A percentile compares a stretch with the other conserved stretches of the same genome.
These are phyloP conservation scores for Ogataea parapolymorpha DNA, from an alignment of 805 yeast genomes.

Conservation along the genomic window DNA sequence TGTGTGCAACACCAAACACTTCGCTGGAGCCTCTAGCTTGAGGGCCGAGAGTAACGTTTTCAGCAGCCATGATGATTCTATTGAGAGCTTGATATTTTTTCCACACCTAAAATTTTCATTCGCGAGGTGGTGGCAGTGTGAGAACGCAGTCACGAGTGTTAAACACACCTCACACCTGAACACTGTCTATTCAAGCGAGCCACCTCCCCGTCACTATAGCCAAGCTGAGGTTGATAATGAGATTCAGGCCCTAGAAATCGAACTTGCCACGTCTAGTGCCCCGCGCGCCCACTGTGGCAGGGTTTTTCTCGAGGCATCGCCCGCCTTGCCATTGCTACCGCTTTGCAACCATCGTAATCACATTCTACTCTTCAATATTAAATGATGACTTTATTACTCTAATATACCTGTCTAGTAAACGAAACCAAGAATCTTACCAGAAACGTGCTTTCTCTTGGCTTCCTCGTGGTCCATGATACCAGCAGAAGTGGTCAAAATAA, in stretches of 20 bases:
- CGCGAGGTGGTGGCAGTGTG: slow-evolving; percentile 8
- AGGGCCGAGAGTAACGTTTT: slow-evolving; percentile 69
- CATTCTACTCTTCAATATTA: not conserved
- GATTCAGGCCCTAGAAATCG: too few species aligned
- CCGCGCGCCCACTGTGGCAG: too few species aligned
- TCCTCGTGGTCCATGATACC: slow-evolving; percentile 99
- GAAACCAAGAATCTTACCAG: slow-evolving; percentile 98
- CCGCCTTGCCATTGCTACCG: not conserved
- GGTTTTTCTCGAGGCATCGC: too few species aligned
- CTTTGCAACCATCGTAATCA: not conserved
- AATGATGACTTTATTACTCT: slow-evolving; percentile 2
- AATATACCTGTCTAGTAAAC: slow-evolving; percentile 61
- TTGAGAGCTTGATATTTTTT: slow-evolving; percentile 9
- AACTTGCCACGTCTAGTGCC: too few species aligned
- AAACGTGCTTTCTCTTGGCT: slow-evolving; percentile 99
- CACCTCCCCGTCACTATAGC: too few species aligned
- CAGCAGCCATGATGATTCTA: slow-evolving; percentile 27
- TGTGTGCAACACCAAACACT: slow-evolving; percentile 99
- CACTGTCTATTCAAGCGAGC: not conserved
- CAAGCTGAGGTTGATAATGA: too few species aligned
- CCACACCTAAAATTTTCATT: slow-evolving; percentile 17
- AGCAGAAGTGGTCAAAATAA: slow-evolving; percentile 97
- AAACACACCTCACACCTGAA: slow-evolving; percentile 1
- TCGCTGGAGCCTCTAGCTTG: slow-evolving; percentile 96
- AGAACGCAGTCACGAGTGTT: slow-evolving; percentile 5